Conservation (phyloP, 257 asterid genomes). For the Fraxinus excelsior region DNA sequence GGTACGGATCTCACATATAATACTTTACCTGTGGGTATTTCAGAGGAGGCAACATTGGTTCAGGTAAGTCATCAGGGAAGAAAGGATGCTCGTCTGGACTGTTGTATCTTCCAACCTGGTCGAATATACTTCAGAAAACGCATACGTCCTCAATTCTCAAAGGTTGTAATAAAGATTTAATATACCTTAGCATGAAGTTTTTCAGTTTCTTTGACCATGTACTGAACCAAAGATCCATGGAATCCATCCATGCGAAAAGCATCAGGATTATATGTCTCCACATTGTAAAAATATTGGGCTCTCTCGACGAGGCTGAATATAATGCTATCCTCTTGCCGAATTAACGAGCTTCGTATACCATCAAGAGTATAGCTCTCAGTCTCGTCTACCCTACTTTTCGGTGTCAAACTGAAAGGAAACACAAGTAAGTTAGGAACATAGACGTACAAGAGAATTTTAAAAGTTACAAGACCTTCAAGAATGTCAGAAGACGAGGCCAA, state of each 20-base stretch:
- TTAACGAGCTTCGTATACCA: conserved; percentile 78
- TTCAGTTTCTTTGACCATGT: conserved; percentile 87
- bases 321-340: conserved; percentile 91
- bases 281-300: conserved; percentile 81
- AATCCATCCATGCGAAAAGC: conserved; percentile 74
- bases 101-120: conserved; percentile 85
- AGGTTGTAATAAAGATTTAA: conserved; percentile 3
- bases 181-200: conserved; percentile 85
- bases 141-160: background rate
- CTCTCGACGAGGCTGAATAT: conserved; percentile 85
- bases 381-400: conserved; percentile 70
- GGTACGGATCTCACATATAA: background rate
- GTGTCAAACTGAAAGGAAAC: conserved; percentile 43
- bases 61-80: conserved; percentile 71
- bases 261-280: conserved; percentile 62
- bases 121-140: conserved; percentile 10
- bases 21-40: conserved; percentile 73
- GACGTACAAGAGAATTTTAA: background rate
- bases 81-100: conserved; percentile 95
- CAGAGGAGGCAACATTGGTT: conserved; percentile 77
- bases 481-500: background rate
- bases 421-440: conserved; percentile 21
- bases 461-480: background rate
- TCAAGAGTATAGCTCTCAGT: conserved; percentile 77
- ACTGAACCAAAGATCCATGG: conserved; percentile 76